A percentile compares a stretch with the other conserved stretches of the same genome.
phyloP scores from a whole-genome alignment of 2,329 filamentous ascomycete genomes.

The Beauveria caledonica region DNA sequence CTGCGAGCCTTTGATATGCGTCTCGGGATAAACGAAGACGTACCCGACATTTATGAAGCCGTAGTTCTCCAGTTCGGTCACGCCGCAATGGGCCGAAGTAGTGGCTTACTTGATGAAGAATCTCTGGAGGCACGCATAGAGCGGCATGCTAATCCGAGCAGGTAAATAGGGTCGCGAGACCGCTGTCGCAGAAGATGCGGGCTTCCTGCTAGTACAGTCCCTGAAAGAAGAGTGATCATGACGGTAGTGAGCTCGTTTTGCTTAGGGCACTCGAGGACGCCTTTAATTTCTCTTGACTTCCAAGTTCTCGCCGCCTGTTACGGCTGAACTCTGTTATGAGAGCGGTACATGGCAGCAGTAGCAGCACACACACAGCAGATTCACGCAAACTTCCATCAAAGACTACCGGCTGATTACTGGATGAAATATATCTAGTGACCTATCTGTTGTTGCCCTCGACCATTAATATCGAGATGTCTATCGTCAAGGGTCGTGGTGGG shows the following conservation, averaged over 20 bases:
- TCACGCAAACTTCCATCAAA: neutral
- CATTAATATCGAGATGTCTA: neutral
- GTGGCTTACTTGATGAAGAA: neutral
- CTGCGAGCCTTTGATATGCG: neutral
- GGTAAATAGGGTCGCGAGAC: neutral
- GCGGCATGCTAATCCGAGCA: neutral
- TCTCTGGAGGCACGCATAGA: neutral
- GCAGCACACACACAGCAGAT: no score
- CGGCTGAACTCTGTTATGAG: no score
- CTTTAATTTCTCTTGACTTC: no score
- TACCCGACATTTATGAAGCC: neutral
- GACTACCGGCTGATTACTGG: neutral
- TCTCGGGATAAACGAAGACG: neutral
- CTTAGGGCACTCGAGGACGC: neutral
- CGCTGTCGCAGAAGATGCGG: neutral
- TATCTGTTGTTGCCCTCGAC: neutral
- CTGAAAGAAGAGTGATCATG: neutral
- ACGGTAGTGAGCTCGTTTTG: neutral
- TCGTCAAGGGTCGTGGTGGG: neutral
- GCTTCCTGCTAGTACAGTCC: neutral
- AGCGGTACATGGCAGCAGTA: neutral
- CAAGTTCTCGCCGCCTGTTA: no score
- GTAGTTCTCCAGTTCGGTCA: neutral
- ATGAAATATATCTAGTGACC: no score
- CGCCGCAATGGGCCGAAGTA: neutral